Percentiles rank a stretch among this genome's conserved stretches.
These are phyloP conservation scores for Fusarium sp. DNA, from an alignment of 2,329 filamentous ascomycete species.

Conservation along the genomic window DNA sequence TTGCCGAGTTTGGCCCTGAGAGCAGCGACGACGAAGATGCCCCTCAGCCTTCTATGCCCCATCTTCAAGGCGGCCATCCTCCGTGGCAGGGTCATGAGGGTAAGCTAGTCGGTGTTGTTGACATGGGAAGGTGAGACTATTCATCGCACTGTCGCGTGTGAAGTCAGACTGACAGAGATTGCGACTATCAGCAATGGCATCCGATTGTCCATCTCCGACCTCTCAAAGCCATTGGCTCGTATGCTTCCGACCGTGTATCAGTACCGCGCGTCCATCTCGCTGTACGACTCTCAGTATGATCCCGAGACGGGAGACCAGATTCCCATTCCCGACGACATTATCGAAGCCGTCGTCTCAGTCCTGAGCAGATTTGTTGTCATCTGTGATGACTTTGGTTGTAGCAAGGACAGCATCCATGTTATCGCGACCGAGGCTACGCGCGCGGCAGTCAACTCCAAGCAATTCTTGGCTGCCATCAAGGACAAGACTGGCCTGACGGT, in stretches of 20 bases:
- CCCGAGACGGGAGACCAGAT: conserved; percentile 47
- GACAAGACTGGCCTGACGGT: conserved; percentile 69
- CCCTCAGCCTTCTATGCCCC: conserved; percentile 3
- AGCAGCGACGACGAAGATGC: conserved; percentile 26
- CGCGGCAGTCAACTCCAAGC: conserved; percentile 46
- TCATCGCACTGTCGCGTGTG: neutral
- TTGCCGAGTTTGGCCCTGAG: conserved; percentile 35
- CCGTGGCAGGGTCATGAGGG: conserved; percentile 48
- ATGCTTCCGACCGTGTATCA: conserved; percentile 63
- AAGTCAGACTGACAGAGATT: conserved; percentile 13
- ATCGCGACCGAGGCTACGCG: conserved; percentile 50
- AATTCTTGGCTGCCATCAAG: conserved; percentile 57
- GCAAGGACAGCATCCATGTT: conserved; percentile 45
- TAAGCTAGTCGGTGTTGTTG: conserved; percentile 50
- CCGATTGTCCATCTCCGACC: conserved; percentile 70
- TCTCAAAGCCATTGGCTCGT: conserved; percentile 63
- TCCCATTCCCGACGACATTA: conserved; percentile 47
- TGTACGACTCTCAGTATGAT: conserved; percentile 50
- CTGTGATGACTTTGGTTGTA: conserved; percentile 45
- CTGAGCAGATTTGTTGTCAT: conserved; percentile 46
- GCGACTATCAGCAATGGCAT: conserved; percentile 70
- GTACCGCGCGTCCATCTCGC: conserved; percentile 49
- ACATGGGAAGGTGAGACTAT: conserved; percentile 52
- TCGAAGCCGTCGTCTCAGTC: conserved; percentile 44
- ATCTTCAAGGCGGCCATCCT: conserved; percentile 36